Conservation (phyloP, 805 yeast genomes). For the Starmerella davenportii region DNA sequence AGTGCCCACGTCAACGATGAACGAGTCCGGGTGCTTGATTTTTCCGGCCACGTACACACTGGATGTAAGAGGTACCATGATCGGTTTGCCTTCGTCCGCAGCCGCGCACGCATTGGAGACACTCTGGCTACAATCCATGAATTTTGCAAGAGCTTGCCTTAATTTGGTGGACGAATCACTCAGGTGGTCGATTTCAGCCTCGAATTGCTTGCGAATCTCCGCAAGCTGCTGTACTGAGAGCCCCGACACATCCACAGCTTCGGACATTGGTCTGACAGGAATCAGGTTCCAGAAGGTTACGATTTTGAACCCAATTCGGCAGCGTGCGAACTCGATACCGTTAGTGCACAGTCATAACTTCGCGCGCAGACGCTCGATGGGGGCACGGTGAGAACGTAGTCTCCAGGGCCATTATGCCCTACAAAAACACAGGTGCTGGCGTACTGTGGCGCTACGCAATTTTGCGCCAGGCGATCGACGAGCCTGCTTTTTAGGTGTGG, state of each 20-base stretch:
- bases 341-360: too few species aligned
- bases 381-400: too few species aligned
- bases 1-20: constrained; percentile 87
- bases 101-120: constrained; percentile 35
- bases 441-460: too few species aligned
- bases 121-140: constrained; percentile 60
- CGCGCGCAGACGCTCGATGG: too few species aligned
- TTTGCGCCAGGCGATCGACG: too few species aligned
- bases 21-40: constrained; percentile 43
- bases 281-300: too few species aligned
- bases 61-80: constrained; percentile 74
- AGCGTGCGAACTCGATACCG: too few species aligned
- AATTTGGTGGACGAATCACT: constrained; percentile 70
- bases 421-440: too few species aligned
- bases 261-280: too few species aligned
- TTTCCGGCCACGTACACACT: constrained; percentile 82
- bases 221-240: constrained; percentile 70
- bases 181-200: constrained; percentile 72
- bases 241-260: constrained; percentile 10
- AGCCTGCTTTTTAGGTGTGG: too few species aligned
- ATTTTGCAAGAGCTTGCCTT: constrained; percentile 62
- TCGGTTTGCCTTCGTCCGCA: constrained; percentile 30
- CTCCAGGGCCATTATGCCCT: too few species aligned
- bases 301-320: too few species aligned
- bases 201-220: constrained; percentile 66